These are phyloP conservation scores for Aspergillus novofumigatus DNA, from an alignment of 2,329 filamentous ascomycete genomes.

Conservation along the genomic window DNA sequence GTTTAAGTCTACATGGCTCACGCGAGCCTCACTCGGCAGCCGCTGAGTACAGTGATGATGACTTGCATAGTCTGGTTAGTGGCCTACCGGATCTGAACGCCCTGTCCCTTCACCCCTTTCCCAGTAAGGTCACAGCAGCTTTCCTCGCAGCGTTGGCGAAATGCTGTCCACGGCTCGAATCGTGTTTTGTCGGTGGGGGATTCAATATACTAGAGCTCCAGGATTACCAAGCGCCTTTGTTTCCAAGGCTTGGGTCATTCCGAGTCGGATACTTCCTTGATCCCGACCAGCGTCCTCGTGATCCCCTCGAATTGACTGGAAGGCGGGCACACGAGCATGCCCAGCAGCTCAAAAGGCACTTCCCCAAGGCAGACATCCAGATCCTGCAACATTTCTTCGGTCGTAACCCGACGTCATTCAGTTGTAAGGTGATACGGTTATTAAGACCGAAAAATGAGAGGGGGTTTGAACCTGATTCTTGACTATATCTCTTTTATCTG, in stretches of 20 bases:
- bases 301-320: background rate
- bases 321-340: background rate
- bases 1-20: too few species aligned
- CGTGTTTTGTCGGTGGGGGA: background rate
- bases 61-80: too few species aligned
- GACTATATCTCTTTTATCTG: background rate
- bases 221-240: background rate
- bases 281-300: background rate
- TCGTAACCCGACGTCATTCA: too few species aligned
- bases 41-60: too few species aligned
- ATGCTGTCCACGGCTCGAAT: background rate
- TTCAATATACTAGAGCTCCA: background rate
- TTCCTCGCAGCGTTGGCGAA: background rate
- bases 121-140: too few species aligned
- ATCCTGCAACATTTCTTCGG: accelerated
- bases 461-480: too few species aligned
- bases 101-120: too few species aligned
- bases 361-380: background rate
- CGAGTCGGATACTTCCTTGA: background rate
- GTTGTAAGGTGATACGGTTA: too few species aligned
- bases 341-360: background rate
- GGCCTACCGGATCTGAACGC: too few species aligned
- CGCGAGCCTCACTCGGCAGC: too few species aligned
- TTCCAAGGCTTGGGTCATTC: background rate
- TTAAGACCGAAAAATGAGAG: too few species aligned